Base-by-base conservation (phyloP, 1,139 yeast genomes). In the Sugiyamaella neomexicana region DNA sequence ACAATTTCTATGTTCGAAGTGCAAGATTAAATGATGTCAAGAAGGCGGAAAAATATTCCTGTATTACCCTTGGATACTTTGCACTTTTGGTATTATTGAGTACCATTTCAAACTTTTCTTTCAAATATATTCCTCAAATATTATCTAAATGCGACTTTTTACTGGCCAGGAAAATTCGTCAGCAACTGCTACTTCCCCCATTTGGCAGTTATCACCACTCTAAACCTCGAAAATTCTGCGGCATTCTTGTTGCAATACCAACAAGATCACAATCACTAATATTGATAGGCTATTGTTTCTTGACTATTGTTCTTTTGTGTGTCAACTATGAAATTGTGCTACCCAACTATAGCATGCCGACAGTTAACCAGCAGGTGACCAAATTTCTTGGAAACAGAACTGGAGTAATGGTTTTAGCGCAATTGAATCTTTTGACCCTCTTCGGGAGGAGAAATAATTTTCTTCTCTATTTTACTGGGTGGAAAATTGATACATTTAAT, bases 381-480 rank as follows among this genome's bases (percentile, higher is more conserved):
- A 72, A 83, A 62, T 78, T 78, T 58, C 68, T 80, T 36, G 87
- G 83, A 45, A 86, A 81, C 63, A 75, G 95, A 68, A 69, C 85
- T 1, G 89, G 85, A 29, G 68, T 80, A 23, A 64, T 81, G 56
- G 72, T 79, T 4, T 63, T 77, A 52, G 75, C 76, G 53, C 72
- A 79, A 54, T 68, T 80, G 53, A 89, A 89, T 2, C 57, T 79
- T 7, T 65, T 81, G 42, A 71, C 81, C 16, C 67, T 83, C 41
- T 82, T 84, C 65, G 82, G 84, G 6, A 85, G 87, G 15, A 74
- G 89, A 72, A 86, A 86, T 67, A 86, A 86, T 66, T 70, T 86
- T 52, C 68, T 86, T 63, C 80, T 81, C 60, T 76, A 79, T 74
- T 50, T 82, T 45, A 82, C 89, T 2, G 86, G 89, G 44, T 83